A percentile compares a stretch with the other conserved stretches of the same genome.
Conservation (phyloP, 805 yeast genomes). For the Diddensiella santjacobensis region DNA sequence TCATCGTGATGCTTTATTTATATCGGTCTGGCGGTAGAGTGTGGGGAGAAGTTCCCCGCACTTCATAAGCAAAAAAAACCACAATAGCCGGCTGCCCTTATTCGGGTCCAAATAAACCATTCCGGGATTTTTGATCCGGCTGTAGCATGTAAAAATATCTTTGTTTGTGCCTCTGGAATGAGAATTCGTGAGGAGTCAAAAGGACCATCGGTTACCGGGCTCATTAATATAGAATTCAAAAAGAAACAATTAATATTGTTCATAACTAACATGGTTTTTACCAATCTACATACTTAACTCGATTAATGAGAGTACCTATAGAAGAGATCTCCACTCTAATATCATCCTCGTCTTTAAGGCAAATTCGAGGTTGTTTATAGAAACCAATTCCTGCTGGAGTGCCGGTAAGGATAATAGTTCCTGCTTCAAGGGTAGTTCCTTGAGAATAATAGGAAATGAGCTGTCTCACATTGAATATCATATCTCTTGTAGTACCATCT, state of each 20-base stretch:
- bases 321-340: conserved; percentile 41
- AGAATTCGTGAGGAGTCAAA: too few relatives aligned
- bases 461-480: conserved; percentile 44
- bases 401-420: conserved; percentile 53
- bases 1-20: too few relatives aligned
- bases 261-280: too few relatives aligned
- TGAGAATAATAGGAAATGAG: conserved; percentile 47
- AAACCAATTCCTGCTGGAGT: conserved; percentile 53
- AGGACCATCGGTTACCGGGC: too few relatives aligned
- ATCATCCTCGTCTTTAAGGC: conserved; percentile 42
- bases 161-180: too few relatives aligned
- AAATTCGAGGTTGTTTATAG: conserved; percentile 41
- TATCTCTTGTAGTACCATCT: conserved; percentile 37
- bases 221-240: too few relatives aligned
- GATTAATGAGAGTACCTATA: conserved; percentile 41
- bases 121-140: too few relatives aligned
- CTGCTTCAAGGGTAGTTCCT: conserved; percentile 51
- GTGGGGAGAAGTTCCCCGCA: not conserved
- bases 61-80: not conserved
- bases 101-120: too few relatives aligned
- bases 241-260: too few relatives aligned
- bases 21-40: too few relatives aligned
- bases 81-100: not conserved
- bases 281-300: not conserved
- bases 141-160: too few relatives aligned